phyloP scores from a whole-genome alignment of 2,329 filamentous ascomycete species.

The Sporothrix globosa region DNA sequence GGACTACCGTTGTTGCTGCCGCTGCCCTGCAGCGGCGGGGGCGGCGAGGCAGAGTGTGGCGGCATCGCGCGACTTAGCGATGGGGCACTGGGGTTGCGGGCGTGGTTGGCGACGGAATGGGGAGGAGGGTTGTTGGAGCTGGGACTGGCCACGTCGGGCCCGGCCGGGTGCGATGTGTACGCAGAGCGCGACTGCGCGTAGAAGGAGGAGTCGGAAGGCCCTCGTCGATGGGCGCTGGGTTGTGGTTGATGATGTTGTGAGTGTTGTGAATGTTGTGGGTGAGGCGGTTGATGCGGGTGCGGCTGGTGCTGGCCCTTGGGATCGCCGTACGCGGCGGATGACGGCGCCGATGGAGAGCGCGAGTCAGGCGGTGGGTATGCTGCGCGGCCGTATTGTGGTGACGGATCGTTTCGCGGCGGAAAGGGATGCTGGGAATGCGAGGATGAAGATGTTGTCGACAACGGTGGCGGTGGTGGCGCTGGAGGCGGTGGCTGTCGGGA shows the following conservation, averaged over 20 bases:
- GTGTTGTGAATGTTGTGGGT: conserved; percentile 28
- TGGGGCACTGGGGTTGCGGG: conserved; percentile 51
- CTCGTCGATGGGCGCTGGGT: conserved; percentile 41
- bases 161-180: conserved; percentile 42
- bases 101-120: conserved; percentile 44
- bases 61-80: conserved; percentile 51
- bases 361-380: conserved; percentile 39
- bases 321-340: conserved; percentile 40
- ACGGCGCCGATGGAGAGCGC: conserved; percentile 37
- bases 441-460: conserved; percentile 25
- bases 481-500: conserved; percentile 43
- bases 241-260: conserved; percentile 24
- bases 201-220: conserved; percentile 51
- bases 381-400: conserved; percentile 42
- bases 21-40: conserved; percentile 27
- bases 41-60: conserved; percentile 42
- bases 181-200: conserved; percentile 46
- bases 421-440: conserved; percentile 40
- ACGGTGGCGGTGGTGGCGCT: conserved; percentile 33
- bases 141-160: not conserved
- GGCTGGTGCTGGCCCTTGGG: conserved; percentile 36
- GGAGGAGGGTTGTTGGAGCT: conserved; percentile 28
- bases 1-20: not conserved
- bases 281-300: conserved; percentile 10
- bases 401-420: conserved; percentile 42